Conservation (phyloP, 164 flowering plant genomes). For the Litsea cubeba region DNA sequence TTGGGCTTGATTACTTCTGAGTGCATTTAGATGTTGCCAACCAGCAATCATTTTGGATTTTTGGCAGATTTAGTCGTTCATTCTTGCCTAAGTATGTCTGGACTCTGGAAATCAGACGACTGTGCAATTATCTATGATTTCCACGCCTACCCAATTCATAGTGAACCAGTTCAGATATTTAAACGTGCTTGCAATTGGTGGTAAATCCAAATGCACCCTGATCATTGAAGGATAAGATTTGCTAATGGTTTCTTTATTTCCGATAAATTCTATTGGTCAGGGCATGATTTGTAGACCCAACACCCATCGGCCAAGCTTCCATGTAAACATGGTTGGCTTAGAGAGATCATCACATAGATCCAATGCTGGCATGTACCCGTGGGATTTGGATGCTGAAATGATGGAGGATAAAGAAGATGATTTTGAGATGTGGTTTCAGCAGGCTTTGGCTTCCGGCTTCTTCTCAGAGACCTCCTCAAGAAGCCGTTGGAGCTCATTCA, state of each 20-base stretch:
- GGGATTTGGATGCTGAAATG: constrained; percentile 95
- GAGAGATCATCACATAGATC: constrained; percentile 69
- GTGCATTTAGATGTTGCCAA: neutral
- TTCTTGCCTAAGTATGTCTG: too few relatives aligned
- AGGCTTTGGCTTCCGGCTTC: constrained; percentile 89
- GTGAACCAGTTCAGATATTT: neutral
- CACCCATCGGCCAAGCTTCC: constrained; percentile 95
- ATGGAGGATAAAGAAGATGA: constrained; percentile 81
- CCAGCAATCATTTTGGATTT: neutral
- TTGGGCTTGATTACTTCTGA: too few relatives aligned
- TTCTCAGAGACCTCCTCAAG: constrained; percentile 77
- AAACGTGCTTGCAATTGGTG: neutral
- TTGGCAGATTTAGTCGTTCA: neutral
- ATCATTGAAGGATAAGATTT: neutral
- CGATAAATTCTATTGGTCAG: constrained; percentile 27
- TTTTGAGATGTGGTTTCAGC: constrained; percentile 92
- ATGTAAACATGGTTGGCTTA: constrained; percentile 95
- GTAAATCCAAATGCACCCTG: neutral
- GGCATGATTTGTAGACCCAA: constrained; percentile 96
- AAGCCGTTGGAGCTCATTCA: constrained; percentile 89
- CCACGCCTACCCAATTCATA: neutral
- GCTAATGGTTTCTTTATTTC: neutral
- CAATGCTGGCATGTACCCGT: constrained; percentile 63
- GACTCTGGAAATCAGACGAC: neutral
- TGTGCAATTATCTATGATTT: too few relatives aligned